Percentiles rank a stretch among this genome's conserved stretches.
Evolutionary conservation across 1,139 yeast genomes (phyloP).

Genomic region (Starmera stellimalicola): DNA sequence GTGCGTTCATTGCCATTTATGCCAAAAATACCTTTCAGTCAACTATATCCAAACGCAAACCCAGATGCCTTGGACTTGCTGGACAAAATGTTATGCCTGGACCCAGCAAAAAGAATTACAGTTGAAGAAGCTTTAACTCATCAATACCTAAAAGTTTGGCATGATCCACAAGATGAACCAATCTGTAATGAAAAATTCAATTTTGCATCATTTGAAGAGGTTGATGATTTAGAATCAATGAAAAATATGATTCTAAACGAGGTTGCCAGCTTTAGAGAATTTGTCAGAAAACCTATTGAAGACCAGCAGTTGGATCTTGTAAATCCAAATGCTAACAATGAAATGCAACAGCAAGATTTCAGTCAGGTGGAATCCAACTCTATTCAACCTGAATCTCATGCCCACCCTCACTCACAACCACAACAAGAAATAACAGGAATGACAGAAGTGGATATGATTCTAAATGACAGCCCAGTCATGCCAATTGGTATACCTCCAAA

Average conservation of each 20-base stretch:
- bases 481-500: constrained; percentile 27
- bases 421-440: constrained; percentile 11
- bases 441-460: no score
- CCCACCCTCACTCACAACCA: constrained; percentile 10
- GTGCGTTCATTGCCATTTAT: constrained; percentile 77
- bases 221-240: constrained; percentile 73
- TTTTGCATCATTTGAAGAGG: constrained; percentile 71
- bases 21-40: constrained; percentile 70
- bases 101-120: constrained; percentile 78
- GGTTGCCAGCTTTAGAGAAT: constrained; percentile 68
- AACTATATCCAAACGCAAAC: constrained; percentile 75
- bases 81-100: constrained; percentile 75
- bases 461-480: constrained; percentile 18
- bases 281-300: constrained; percentile 68
- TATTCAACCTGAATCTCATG: constrained; percentile 2
- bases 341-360: constrained; percentile 9
- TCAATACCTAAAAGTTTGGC: constrained; percentile 89
- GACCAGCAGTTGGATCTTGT: constrained; percentile 41
- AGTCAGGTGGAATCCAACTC: not conserved
- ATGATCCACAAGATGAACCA: constrained; percentile 93
- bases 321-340: constrained; percentile 8
- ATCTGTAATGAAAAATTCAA: constrained; percentile 77
- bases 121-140: constrained; percentile 86
- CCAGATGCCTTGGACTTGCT: constrained; percentile 81
- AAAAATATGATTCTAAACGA: constrained; percentile 72